phyloP scores from a whole-genome alignment of 2,329 filamentous ascomycete species.

The Graphilbum ipis-grandicollis region DNA sequence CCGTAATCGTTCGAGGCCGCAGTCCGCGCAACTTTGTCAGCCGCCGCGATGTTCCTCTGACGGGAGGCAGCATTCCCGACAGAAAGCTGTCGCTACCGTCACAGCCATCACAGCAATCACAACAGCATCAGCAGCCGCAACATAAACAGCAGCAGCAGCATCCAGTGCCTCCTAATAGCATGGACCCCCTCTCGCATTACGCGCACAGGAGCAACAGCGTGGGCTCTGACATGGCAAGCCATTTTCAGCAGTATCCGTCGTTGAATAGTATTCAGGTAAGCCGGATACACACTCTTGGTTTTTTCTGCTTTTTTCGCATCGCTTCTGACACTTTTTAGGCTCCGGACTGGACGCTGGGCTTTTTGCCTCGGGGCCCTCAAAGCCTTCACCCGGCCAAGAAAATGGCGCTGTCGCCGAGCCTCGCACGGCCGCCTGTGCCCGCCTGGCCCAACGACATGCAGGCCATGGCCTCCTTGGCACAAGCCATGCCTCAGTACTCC shows the following conservation, averaged over 20 bases:
- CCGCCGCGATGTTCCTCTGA: constrained; percentile 67
- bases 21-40: constrained; percentile 92
- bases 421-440: constrained; percentile 35
- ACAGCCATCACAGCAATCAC: no score
- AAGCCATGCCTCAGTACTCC: constrained; percentile 1
- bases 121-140: constrained; percentile 9
- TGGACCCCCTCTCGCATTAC: not conserved
- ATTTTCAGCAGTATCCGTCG: not conserved
- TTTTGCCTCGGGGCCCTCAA: constrained; percentile 17
- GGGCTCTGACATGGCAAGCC: constrained; percentile 2
- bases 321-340: constrained; percentile 9
- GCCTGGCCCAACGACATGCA: constrained; percentile 25
- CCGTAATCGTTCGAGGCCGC: constrained; percentile 86
- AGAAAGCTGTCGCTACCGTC: no score
- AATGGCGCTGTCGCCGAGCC: constrained; percentile 31
- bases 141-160: constrained; percentile 1
- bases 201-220: constrained; percentile 4
- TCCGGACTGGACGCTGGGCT: constrained; percentile 28
- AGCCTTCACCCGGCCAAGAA: constrained; percentile 34
- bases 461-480: constrained; percentile 8
- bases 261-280: constrained; percentile 6
- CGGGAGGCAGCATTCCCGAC: constrained; percentile 19
- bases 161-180: not conserved
- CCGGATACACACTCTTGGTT: not conserved
- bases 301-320: not conserved